Evolutionary conservation across 768 basidiomycete species (phyloP), one percentile per base, ranked within the genome.

Genomic region (Pilatotrama ljubarskyi): DNA sequence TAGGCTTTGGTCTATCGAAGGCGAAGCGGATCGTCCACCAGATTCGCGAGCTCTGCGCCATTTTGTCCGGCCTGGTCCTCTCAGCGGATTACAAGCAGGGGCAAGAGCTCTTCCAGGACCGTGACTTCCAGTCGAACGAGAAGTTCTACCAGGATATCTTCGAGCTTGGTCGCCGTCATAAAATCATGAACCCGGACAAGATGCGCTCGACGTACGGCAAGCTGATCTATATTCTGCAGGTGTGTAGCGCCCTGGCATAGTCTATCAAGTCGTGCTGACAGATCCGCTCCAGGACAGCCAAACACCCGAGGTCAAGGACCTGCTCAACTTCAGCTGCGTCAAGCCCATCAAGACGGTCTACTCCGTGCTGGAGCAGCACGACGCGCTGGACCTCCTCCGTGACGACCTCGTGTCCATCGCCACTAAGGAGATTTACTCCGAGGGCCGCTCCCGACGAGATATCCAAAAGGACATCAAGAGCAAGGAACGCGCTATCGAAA

Each of bases 141-240:
- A 84, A 86, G 8, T 94, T 93, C 69, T 94, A 88, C 68, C 90
- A 91, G 59, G 74, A 78, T 14, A 80, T 93, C 24, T 93, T 93
- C 63, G 91, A 93, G 73, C 80, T 93, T 22, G 91, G 92, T 18
- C 78, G 91, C 50, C 80, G 91, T 58, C 90, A 93, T 70, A 93
- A 93, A 72, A 93, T 94, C 68, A 92, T 90, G 90, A 94, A 93
- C 66, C 92, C 92, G 0, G 92, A 93, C 69, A 93, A 93, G 66
- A 93, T 93, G 91, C 82, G 92, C 24, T 86, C 88, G 26, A 93
- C 90, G 8, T 94, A 94, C 61, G 92, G 92, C 10, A 93, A 93
- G 69, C 75, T 93, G 59, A 86, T 93, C 35, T 93, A 93, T 72
- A 75, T 93, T 55, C 80, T 93, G 35, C 90, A 92, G 82, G 90